These are phyloP conservation scores for Globisporangium nagaii DNA, from an alignment of 352 stramenopile species.

Conservation along the genomic window DNA sequence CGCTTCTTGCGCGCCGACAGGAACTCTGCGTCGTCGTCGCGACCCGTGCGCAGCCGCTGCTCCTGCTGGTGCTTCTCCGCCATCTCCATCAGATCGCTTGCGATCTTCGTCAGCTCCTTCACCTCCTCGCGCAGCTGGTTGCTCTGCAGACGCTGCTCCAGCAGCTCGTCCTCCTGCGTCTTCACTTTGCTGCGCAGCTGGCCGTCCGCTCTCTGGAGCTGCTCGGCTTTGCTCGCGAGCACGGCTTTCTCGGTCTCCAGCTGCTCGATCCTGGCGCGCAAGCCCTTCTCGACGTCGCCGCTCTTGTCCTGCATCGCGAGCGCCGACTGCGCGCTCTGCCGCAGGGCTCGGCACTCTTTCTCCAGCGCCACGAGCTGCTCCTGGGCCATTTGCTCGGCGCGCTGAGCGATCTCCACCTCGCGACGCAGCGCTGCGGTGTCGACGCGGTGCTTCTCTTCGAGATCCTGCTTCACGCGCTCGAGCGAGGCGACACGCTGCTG, in stretches of 20 bases:
- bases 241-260: conserved; percentile 71
- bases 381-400: conserved; percentile 25
- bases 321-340: conserved; percentile 19
- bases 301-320: conserved; percentile 18
- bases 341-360: conserved; percentile 21
- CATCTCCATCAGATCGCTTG: conserved; percentile 66
- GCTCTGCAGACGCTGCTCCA: conserved; percentile 26
- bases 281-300: conserved; percentile 17
- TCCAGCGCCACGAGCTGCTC: conserved; percentile 27
- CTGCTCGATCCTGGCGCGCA: conserved; percentile 28
- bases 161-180: conserved; percentile 34
- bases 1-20: conserved; percentile 13
- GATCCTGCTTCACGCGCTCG: conserved; percentile 32
- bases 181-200: conserved; percentile 49
- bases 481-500: conserved; percentile 40
- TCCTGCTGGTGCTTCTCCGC: conserved; percentile 48
- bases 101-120: conserved; percentile 51
- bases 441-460: conserved; percentile 30
- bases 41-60: conserved; percentile 9
- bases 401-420: conserved; percentile 20
- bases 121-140: conserved; percentile 36
- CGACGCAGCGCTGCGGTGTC: conserved; percentile 23
- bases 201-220: conserved; percentile 54
- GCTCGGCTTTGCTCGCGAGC: conserved; percentile 48
- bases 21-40: conserved; percentile 8